phyloP scores from a whole-genome alignment of 2,329 filamentous ascomycete species.

The Phialophora tarda region DNA sequence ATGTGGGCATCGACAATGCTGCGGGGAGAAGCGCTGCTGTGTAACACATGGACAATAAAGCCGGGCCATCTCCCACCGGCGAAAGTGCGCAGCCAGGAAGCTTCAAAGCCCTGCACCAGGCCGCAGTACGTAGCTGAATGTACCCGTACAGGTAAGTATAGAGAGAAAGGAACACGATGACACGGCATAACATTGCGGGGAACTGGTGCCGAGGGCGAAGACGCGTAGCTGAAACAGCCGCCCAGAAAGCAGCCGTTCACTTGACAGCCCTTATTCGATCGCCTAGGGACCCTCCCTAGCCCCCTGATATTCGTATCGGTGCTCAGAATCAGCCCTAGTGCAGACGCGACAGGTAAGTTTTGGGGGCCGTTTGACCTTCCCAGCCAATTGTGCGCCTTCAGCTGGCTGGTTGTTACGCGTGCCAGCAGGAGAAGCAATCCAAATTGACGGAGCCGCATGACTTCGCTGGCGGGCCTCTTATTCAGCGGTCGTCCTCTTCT shows the following conservation, averaged over 20 bases:
- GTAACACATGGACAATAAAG: neutral
- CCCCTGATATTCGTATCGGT: constrained; percentile 20
- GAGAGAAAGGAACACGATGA: neutral
- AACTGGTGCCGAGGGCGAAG: neutral
- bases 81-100: neutral
- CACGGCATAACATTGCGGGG: neutral
- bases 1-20: neutral
- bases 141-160: neutral
- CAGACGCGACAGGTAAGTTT: constrained; percentile 26
- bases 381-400: constrained; percentile 26
- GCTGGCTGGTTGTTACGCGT: constrained; percentile 8
- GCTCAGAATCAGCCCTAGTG: constrained; percentile 27
- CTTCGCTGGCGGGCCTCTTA: constrained; percentile 18
- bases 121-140: neutral
- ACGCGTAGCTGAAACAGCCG: neutral
- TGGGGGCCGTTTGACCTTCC: constrained; percentile 22
- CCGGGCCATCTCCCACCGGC: neutral
- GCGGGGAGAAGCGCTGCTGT: neutral
- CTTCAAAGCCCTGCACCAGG: neutral
- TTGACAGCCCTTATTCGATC: neutral
- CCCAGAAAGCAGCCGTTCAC: neutral
- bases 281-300: constrained; percentile 7
- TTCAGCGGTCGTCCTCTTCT: constrained; percentile 10
- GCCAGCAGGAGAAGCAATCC: constrained; percentile 15
- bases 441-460: constrained; percentile 20